Evolutionary conservation across 495 filamentous ascomycete species (phyloP).

Genomic region (Talaromyces borbonicus): DNA sequence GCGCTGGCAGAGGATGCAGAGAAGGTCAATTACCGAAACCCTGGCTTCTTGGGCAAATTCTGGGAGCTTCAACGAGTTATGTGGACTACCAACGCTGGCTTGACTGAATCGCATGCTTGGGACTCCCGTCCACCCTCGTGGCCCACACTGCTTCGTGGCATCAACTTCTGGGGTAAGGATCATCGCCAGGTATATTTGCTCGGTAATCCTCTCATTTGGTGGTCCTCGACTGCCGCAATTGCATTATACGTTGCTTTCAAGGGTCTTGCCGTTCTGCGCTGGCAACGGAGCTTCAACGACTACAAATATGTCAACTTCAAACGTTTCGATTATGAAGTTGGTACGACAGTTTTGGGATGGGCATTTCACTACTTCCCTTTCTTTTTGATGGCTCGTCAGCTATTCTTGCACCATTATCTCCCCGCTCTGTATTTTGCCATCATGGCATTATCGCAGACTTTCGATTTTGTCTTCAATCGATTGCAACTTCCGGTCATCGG

Average conservation of each 20-base stretch:
- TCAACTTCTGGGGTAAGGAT: constrained; percentile 98
- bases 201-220: constrained; percentile 95
- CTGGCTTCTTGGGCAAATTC: constrained; percentile 96
- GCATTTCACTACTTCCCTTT: constrained; percentile 96
- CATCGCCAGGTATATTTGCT: constrained; percentile 93
- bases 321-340: constrained; percentile 95
- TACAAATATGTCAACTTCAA: constrained; percentile 75
- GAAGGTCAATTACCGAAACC: constrained; percentile 89
- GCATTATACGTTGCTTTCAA: constrained; percentile 75
- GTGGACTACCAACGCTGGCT: constrained; percentile 96
- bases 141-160: constrained; percentile 87
- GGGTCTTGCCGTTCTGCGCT: constrained; percentile 75
- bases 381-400: constrained; percentile 93
- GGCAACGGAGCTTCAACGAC: constrained; percentile 87
- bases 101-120: constrained; percentile 95
- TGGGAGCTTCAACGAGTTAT: constrained; percentile 99
- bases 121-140: constrained; percentile 91
- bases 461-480: constrained; percentile 71
- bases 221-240: constrained; percentile 75
- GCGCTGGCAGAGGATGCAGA: constrained; percentile 63
- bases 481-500: constrained; percentile 55
- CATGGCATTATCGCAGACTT: constrained; percentile 75
- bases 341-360: constrained; percentile 85
- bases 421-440: constrained; percentile 94
- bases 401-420: constrained; percentile 96